phyloP scores from a whole-genome alignment of 805 yeast species.

The Soucietia sequanensis region DNA sequence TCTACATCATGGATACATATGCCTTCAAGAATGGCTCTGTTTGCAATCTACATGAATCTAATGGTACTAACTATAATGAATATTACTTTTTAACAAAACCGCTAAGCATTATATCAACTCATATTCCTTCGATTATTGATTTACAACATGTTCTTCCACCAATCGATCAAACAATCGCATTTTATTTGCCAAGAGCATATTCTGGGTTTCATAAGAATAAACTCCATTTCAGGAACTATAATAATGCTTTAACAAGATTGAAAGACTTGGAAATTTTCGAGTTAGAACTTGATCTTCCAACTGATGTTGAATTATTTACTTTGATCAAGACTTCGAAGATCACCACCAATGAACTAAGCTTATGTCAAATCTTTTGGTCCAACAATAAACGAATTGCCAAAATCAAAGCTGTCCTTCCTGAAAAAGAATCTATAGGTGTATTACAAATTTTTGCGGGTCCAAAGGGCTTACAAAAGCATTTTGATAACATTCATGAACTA shows the following conservation, averaged over 20 bases:
- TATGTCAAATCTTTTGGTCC: slow-evolving; percentile 79
- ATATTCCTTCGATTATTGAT: slow-evolving; percentile 74
- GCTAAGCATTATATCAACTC: slow-evolving; percentile 72
- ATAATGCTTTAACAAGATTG: slow-evolving; percentile 72
- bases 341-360: slow-evolving; percentile 50
- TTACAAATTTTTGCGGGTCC: slow-evolving; percentile 72
- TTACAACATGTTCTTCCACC: slow-evolving; percentile 89
- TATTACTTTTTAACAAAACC: slow-evolving; percentile 83
- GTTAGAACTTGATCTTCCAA: slow-evolving; percentile 69
- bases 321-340: slow-evolving; percentile 52
- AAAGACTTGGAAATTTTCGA: slow-evolving; percentile 78
- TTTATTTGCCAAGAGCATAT: slow-evolving; percentile 82
- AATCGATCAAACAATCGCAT: slow-evolving; percentile 70
- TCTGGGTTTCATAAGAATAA: slow-evolving; percentile 70
- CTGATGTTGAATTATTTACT: slow-evolving; percentile 65
- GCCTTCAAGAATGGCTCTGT: slow-evolving; percentile 32
- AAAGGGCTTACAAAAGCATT: slow-evolving; percentile 56
- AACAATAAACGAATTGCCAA: slow-evolving; percentile 63
- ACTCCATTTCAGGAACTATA: slow-evolving; percentile 60
- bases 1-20: slow-evolving; percentile 71
- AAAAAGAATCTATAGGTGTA: slow-evolving; percentile 64
- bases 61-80: slow-evolving; percentile 34
- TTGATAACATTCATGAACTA: slow-evolving; percentile 62
- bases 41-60: slow-evolving; percentile 27
- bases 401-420: slow-evolving; percentile 79